Evolutionary conservation across 2,329 filamentous ascomycete species (phyloP).

Genomic region (Fusarium albidum): DNA sequence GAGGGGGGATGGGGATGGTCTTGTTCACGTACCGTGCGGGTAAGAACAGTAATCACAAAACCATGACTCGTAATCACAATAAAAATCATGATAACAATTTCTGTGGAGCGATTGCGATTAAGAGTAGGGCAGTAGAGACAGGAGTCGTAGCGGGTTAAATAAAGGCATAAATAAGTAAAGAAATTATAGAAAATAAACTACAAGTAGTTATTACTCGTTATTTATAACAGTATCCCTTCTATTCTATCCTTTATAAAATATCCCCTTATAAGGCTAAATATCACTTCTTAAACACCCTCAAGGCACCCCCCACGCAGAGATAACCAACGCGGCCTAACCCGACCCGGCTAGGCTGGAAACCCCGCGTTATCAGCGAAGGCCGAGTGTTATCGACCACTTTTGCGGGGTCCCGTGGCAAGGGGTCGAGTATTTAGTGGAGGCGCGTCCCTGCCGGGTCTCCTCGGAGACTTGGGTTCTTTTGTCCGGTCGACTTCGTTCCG

Average conservation of each 20-base stretch:
- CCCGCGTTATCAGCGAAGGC: conserved; percentile 31
- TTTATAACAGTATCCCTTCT: too few species aligned
- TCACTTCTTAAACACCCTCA: too few species aligned
- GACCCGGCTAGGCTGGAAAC: neutral
- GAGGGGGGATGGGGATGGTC: conserved; percentile 5
- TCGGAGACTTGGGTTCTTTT: conserved; percentile 16
- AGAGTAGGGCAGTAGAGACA: too few species aligned
- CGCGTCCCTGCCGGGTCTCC: conserved; percentile 26
- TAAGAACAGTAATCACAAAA: neutral
- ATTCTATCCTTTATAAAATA: too few species aligned
- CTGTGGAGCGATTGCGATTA: too few species aligned
- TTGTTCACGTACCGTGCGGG: conserved; percentile 11
- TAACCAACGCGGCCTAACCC: neutral
- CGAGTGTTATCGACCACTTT: conserved; percentile 10
- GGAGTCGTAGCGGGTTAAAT: too few species aligned
- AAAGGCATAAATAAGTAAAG: too few species aligned
- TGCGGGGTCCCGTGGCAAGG: conserved; percentile 32
- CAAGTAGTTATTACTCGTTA: too few species aligned
- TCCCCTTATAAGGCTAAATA: too few species aligned
- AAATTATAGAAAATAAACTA: too few species aligned
- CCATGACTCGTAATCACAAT: neutral
- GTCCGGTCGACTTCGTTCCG: conserved; percentile 22
- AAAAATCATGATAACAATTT: neutral
- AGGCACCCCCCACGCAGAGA: too few species aligned
- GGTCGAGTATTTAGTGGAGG: conserved; percentile 34